A percentile compares a stretch with the other conserved stretches of the same genome.
Evolutionary conservation across 148 eudicot species (phyloP).

Genomic region (Vaccinium macrocarpon): DNA sequence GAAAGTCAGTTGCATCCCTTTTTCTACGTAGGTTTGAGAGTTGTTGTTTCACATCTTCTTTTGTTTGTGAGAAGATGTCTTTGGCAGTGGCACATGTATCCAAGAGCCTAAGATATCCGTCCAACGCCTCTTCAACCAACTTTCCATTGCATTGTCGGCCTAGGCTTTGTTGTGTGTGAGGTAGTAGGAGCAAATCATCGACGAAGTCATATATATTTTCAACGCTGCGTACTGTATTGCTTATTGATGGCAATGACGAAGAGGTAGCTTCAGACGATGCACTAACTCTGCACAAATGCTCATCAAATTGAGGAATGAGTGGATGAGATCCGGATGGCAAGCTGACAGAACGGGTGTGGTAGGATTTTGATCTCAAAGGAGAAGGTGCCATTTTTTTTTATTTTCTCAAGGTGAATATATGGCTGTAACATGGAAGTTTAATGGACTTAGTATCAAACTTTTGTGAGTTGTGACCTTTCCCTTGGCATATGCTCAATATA

Average conservation of each 20-base stretch:
- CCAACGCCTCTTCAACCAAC: conserved; percentile 22
- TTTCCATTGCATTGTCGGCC: not conserved
- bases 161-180: conserved; percentile 16
- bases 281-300: conserved; percentile 11
- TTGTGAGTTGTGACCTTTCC: not conserved
- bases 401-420: not conserved
- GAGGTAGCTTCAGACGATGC: too few species aligned
- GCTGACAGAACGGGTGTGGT: conserved; percentile 29
- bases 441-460: not conserved
- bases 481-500: not conserved
- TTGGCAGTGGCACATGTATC: conserved; percentile 40
- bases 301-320: conserved; percentile 11
- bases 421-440: not conserved
- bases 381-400: conserved; percentile 7
- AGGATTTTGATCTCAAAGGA: conserved; percentile 5
- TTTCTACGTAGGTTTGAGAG: conserved; percentile 42
- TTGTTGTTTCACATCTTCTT: conserved; percentile 32
- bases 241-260: too few species aligned
- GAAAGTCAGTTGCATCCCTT: conserved; percentile 26
- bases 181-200: conserved; percentile 26
- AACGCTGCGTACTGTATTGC: not conserved
- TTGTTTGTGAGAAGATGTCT: conserved; percentile 34
- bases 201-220: conserved; percentile 11
- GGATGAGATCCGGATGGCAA: conserved; percentile 25
- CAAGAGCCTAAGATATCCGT: conserved; percentile 39